Evolutionary conservation across 164 flowering plant species (phyloP).

Genomic region (Chimonanthus salicifolius): DNA sequence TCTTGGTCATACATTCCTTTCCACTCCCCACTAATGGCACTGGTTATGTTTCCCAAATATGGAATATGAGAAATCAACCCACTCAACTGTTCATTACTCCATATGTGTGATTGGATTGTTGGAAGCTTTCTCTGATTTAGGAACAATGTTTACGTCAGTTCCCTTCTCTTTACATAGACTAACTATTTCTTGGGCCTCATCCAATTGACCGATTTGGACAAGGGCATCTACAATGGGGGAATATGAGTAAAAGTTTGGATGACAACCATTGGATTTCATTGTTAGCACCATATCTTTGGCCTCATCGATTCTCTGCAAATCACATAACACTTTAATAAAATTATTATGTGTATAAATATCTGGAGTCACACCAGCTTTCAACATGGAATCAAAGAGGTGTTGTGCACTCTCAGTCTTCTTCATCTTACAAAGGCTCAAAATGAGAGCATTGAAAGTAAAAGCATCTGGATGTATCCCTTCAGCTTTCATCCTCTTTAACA

Average conservation of each 20-base stretch:
- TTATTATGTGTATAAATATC: slow-evolving; percentile 60
- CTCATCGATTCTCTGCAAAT: slow-evolving; percentile 45
- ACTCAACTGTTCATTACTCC: background rate
- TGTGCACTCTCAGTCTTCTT: slow-evolving; percentile 55
- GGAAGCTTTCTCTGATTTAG: slow-evolving; percentile 8
- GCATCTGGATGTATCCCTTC: slow-evolving; percentile 61
- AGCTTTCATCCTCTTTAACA: slow-evolving; percentile 50
- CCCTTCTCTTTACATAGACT: slow-evolving; percentile 26
- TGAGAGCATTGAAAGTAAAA: slow-evolving; percentile 68
- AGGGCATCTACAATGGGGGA: slow-evolving; percentile 33
- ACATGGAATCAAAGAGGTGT: slow-evolving; percentile 53
- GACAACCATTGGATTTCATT: slow-evolving; percentile 58
- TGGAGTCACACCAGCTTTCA: slow-evolving; percentile 49
- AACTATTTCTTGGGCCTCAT: slow-evolving; percentile 39
- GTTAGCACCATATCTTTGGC: slow-evolving; percentile 53
- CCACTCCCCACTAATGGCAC: background rate
- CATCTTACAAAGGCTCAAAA: slow-evolving; percentile 55
- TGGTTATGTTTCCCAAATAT: background rate
- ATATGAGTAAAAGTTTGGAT: slow-evolving; percentile 55
- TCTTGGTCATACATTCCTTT: background rate
- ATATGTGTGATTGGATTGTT: background rate
- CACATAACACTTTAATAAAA: slow-evolving; percentile 51
- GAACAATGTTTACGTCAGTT: slow-evolving; percentile 18
- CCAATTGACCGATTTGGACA: slow-evolving; percentile 17
- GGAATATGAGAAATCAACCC: background rate